Evolutionary conservation across 2,329 filamentous ascomycete species (phyloP).

Genomic region (Rhynchosporium graminicola): DNA sequence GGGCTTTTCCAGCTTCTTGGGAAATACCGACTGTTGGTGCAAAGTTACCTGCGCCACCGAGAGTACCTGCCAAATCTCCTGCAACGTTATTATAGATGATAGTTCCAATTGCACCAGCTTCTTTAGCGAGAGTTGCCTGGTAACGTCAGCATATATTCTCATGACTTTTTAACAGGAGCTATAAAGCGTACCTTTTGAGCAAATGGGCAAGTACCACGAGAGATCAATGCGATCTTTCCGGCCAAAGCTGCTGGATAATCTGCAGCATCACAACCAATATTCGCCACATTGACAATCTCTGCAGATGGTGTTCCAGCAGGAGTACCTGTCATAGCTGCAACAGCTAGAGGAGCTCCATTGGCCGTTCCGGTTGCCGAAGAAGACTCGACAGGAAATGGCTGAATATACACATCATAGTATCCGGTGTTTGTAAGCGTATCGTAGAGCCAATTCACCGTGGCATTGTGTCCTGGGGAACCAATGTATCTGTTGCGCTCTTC

Average conservation of each 20-base stretch:
- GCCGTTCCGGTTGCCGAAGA: constrained; percentile 19
- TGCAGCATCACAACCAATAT: constrained; percentile 37
- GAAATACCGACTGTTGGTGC: constrained; percentile 50
- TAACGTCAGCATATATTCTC: not conserved
- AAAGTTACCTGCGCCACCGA: constrained; percentile 56
- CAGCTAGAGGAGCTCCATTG: constrained; percentile 16
- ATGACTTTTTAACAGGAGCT: too few species aligned
- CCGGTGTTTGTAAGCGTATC: constrained; percentile 15
- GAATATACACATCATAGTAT: constrained; percentile 30
- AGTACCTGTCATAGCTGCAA: constrained; percentile 25
- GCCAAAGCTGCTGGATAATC: constrained; percentile 61
- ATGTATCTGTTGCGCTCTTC: constrained; percentile 26
- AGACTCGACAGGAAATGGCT: constrained; percentile 23
- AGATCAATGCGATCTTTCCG: constrained; percentile 71
- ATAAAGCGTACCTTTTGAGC: constrained; percentile 48
- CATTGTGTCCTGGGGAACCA: constrained; percentile 39
- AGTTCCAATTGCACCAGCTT: constrained; percentile 67
- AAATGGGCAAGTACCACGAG: constrained; percentile 69
- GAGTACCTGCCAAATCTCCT: constrained; percentile 62
- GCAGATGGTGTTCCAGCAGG: constrained; percentile 21
- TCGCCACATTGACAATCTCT: constrained; percentile 26
- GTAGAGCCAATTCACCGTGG: constrained; percentile 49
- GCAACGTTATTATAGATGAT: constrained; percentile 71
- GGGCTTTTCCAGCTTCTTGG: constrained; percentile 41
- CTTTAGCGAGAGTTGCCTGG: constrained; percentile 65